Evolutionary conservation across 208 protist species (phyloP), one percentile per base, ranked within the genome.

Genomic region (Crithidia thermophila): DNA sequence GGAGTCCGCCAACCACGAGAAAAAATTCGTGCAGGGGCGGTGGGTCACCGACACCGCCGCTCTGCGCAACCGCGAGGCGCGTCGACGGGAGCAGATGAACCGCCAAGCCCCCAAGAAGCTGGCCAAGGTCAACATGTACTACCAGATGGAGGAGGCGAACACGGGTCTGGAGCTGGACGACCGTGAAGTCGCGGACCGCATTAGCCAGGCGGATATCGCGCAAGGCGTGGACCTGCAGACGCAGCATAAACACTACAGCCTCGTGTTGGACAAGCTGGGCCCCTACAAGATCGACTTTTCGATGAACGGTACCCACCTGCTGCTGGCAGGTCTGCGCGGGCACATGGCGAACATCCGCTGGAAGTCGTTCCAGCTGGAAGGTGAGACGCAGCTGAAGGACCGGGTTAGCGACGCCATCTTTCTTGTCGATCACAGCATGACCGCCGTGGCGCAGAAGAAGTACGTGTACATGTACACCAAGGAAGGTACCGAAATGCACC

Each of bases 391-490:
- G 59, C 82, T 98, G 13, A 85, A 95, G 75, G 97, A 99, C 68
- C 90, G 91, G 18, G 75, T 98, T 51, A 89, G 83, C 49, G 98
- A 99, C 64, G 93, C 97, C 30, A 83, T 88, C 45, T 99, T 98
- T 64, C 87, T 99, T 30, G 93, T 99, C 58, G 98, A 99, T 65
- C 94, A 99, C 72, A 97, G 94, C 39, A 97, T 99, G 92, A 96
- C 98, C 51, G 98, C 98, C 7, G 94, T 98, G 14, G 98, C 98
- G 25, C 98, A 99, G 91, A 98, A 99, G 69, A 98, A 99, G 79
- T 98, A 98, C 74, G 90, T 98, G 14, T 99, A 99, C 85, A 98
- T 99, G 80, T 99, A 99, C 87, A 98, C 99, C 64, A 94, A 96
- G 51, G 86, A 97, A 30, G 98, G 98, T 30, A 82, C 94, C 13